Evolutionary conservation across 192 early-diverging fungal species (phyloP), one percentile per base, ranked within the genome.

Genomic region (Coemansia sp.): DNA sequence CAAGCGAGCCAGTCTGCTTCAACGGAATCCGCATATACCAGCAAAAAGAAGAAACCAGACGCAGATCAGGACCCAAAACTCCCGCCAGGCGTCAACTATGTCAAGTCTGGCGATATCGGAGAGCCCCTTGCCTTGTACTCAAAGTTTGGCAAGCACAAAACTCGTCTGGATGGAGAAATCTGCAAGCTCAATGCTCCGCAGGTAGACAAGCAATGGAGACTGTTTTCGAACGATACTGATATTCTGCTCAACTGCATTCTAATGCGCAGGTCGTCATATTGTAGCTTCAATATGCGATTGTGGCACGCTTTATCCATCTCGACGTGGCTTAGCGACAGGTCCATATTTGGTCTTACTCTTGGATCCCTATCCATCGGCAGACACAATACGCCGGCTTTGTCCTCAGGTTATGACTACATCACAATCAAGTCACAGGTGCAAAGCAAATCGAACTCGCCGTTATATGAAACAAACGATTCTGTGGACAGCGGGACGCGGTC

Each of bases 231-330:
- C 36, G 68, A 78, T 48, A 70, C 38, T n/a, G 75, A 75, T 52
- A 57, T 56, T 18, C 65, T 73, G 35, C 54, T 78, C 36, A 75
- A 75, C 61, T 75, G 70, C 37, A 52, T 84, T 17, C 58, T 84
- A n/a, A 41, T 84, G 65, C 81, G 81, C 39, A 57, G 76, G 38
- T 70, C 76, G 33, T 84, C 81, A 0, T 72, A 73, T 28, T 66
- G 73, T 43, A 84, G 81, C 61, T 15, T 84, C 45, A 62, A 84
- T 33, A 84, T 84, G 81, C 76, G 76, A 6, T 36, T 74, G 28
- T 78, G 81, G 76, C 71, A 75, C 37, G 59, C 68, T 7, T 9
- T 84, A 7, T 78, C 76, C 1, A n/a, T 68, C 12, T 69, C 73
- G 8, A 84, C 75, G 9, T 83, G 81, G 81, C 66, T 78, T 58